Evolutionary conservation across 2,329 filamentous ascomycete species (phyloP), one percentile per base, ranked within the genome.

Genomic region (Colletotrichum limetticola): DNA sequence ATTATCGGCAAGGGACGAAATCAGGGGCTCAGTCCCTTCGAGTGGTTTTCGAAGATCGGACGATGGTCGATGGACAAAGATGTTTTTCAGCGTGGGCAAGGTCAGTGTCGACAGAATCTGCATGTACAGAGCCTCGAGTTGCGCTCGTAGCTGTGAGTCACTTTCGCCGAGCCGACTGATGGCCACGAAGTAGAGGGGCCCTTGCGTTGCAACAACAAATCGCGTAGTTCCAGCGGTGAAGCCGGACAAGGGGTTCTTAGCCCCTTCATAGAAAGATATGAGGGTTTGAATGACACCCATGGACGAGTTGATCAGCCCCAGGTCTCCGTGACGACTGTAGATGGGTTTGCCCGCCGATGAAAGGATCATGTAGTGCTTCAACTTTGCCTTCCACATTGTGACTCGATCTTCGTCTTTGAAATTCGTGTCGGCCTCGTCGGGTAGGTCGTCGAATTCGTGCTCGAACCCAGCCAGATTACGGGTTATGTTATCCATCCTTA

Each of bases 301-400:
- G 78, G 97, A 98, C 63, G 94, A 93, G 78, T 97, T 98, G 80
- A 98, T 95, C 56, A 98, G 86, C 67, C 93, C 91, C 76, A 97
- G 89, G 77, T 98, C 95, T 53, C 97, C 97, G 80, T 99, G 96
- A 61, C 97, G 91, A 79, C 95, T 98, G 87, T 96, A 99, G 61
- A 99, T 97, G 12, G 97, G 97, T 81, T 99, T 99, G 24, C 97
- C 97, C 11, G 97, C 96, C 16, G 95, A 96, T 2, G 97, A 98
- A 1, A 99, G 86, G 78, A 99, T 97, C 83, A 99, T 91, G 82
- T 98, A 99, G 83, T 99, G 97, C 83, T 99, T 99, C 75, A 95
- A 88, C 84, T 98, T 98, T 49, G 93, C 91, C 80, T 95, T 97
- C 95, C 95, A 99, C 75, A 91, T 87, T 19, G 86, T 84, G 53